These are phyloP conservation scores for Calcarisporium arbuscula DNA, from an alignment of 2,329 filamentous ascomycete genomes.

Conservation along the genomic window DNA sequence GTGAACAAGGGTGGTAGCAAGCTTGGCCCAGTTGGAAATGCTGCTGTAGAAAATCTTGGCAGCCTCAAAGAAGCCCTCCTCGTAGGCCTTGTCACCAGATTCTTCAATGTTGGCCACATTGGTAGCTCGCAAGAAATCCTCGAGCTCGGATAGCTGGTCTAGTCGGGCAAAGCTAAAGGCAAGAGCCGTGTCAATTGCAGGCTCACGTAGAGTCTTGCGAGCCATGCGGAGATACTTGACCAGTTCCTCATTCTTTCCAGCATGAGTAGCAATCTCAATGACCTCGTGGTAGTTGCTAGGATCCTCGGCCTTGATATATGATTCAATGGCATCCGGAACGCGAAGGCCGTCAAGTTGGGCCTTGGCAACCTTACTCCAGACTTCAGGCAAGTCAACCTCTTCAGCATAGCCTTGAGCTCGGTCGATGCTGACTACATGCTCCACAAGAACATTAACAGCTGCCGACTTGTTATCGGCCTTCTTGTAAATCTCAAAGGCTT, in stretches of 20 bases:
- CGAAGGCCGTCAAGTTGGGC: conserved; percentile 94
- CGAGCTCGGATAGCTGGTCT: conserved; percentile 84
- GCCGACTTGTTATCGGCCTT: conserved; percentile 86
- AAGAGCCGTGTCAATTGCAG: conserved; percentile 85
- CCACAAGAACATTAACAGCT: conserved; percentile 86
- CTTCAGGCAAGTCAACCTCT: conserved; percentile 85
- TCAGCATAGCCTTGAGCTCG: conserved; percentile 94
- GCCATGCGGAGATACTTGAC: conserved; percentile 97
- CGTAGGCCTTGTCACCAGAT: conserved; percentile 96
- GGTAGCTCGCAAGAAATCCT: conserved; percentile 88
- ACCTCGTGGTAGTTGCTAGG: conserved; percentile 92
- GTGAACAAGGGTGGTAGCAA: conserved; percentile 95
- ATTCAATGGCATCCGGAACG: conserved; percentile 87
- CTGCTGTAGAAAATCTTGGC: conserved; percentile 98
- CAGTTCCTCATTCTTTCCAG: conserved; percentile 95
- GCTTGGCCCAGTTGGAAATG: conserved; percentile 99
- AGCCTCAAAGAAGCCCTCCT: conserved; percentile 88
- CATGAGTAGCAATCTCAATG: conserved; percentile 90
- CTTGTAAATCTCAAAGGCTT: conserved; percentile 98
- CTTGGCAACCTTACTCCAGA: conserved; percentile 98
- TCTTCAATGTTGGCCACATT: conserved; percentile 96
- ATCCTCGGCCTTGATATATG: conserved; percentile 92
- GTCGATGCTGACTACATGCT: conserved; percentile 96
- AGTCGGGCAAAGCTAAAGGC: conserved; percentile 91
- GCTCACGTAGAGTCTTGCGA: conserved; percentile 90